Evolutionary conservation across 257 asterid genomes (phyloP).

Genomic region (Gynochthodes officinalis): DNA sequence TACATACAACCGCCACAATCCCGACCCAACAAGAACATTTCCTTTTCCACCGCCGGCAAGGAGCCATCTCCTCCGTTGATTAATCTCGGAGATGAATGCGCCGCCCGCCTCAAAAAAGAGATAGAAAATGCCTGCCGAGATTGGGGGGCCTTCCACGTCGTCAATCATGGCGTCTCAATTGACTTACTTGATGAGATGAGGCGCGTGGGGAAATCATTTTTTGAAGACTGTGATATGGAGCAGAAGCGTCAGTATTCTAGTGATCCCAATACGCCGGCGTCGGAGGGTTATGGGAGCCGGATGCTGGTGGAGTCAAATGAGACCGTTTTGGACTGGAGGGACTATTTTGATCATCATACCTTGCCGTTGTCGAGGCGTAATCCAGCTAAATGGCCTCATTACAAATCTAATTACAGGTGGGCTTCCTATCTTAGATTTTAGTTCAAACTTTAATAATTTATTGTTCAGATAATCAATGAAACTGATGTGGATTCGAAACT

Average conservation of each 20-base stretch:
- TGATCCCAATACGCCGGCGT: conserved; percentile 63
- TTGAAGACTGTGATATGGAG: conserved; percentile 55
- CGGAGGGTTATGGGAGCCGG: conserved; percentile 92
- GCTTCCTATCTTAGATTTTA: not conserved
- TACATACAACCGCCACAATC: conserved; percentile 67
- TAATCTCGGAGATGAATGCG: conserved; percentile 34
- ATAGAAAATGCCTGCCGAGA: conserved; percentile 57
- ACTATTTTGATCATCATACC: conserved; percentile 82
- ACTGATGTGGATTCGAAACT: too few relatives aligned
- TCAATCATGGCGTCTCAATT: conserved; percentile 59
- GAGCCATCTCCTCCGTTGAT: conserved; percentile 37
- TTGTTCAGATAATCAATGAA: not conserved
- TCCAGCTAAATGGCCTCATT: conserved; percentile 75
- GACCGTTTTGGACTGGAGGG: conserved; percentile 92
- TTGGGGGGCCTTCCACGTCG: conserved; percentile 92
- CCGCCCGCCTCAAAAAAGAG: conserved; percentile 16
- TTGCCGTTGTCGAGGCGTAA: conserved; percentile 69
- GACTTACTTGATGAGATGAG: conserved; percentile 52
- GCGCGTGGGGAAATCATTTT: conserved; percentile 54
- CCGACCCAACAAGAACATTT: conserved; percentile 28
- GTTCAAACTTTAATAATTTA: not conserved
- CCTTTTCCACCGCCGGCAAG: not conserved
- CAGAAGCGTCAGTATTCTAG: conserved; percentile 62
- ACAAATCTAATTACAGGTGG: conserved; percentile 65
- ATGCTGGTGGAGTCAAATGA: conserved; percentile 71